Evolutionary conservation across 2,329 filamentous ascomycete species (phyloP).

Genomic region (Exophiala dermatitidis): DNA sequence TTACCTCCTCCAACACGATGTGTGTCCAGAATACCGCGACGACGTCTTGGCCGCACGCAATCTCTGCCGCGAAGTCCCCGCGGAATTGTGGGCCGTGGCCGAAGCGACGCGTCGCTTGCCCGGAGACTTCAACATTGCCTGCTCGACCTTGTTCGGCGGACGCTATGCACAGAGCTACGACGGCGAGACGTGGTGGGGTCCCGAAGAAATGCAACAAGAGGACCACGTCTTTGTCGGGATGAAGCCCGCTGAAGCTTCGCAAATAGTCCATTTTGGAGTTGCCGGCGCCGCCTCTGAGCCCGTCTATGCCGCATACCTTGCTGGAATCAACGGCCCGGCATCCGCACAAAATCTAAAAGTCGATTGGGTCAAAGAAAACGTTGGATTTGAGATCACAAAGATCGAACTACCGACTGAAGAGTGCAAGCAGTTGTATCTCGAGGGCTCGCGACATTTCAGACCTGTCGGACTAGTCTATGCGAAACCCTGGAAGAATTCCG

Average conservation of each 20-base stretch:
- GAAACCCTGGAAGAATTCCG: slow-evolving; percentile 44
- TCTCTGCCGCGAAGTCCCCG: slow-evolving; percentile 59
- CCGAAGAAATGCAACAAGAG: slow-evolving; percentile 27
- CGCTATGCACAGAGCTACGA: slow-evolving; percentile 39
- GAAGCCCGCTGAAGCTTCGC: slow-evolving; percentile 41
- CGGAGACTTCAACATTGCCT: slow-evolving; percentile 73
- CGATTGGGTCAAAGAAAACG: slow-evolving; percentile 42
- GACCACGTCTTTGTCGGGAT: slow-evolving; percentile 33
- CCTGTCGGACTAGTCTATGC: slow-evolving; percentile 50
- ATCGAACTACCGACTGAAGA: slow-evolving; percentile 44
- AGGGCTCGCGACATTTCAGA: slow-evolving; percentile 38
- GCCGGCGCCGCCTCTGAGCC: slow-evolving; percentile 41
- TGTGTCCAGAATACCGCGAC: slow-evolving; percentile 70
- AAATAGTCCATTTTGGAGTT: slow-evolving; percentile 47
- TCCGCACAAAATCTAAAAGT: slow-evolving; percentile 34
- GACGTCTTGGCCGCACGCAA: slow-evolving; percentile 60
- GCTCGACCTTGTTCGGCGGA: slow-evolving; percentile 60
- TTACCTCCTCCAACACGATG: slow-evolving; percentile 76
- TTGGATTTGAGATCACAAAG: slow-evolving; percentile 54
- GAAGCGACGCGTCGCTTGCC: slow-evolving; percentile 53
- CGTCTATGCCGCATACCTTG: slow-evolving; percentile 34
- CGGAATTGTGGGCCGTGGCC: slow-evolving; percentile 58
- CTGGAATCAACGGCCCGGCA: slow-evolving; percentile 29
- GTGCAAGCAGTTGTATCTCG: slow-evolving; percentile 43
- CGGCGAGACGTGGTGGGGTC: slow-evolving; percentile 37